Base-by-base conservation (phyloP, 371 early-diverging fungal species). In the Quaeritorhiza haematococci region DNA sequence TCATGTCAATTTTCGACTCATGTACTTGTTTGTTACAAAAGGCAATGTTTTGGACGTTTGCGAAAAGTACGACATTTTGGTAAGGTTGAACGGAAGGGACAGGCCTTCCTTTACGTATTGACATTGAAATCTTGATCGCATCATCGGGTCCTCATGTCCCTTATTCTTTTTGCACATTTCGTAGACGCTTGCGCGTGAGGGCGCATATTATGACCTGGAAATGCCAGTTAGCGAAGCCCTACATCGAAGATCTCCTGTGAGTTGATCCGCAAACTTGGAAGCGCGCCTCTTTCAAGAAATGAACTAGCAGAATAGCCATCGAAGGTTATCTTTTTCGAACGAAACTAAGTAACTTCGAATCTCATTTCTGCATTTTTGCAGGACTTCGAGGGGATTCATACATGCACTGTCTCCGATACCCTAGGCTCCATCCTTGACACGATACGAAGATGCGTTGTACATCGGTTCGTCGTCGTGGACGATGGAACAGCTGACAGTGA, bases 371-470 rank as follows among this genome's bases (percentile, higher is more conserved):
- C 49, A 17, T 57, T 23, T 30, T 19, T 48, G 5, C 53, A 82
- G 79, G 91, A 94, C 62, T 94, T 93, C 66, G 85, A 89, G 23
- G 95, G 94, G 1, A 92, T 96, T 5, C 96, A 95, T 63, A 90
- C 93, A 8, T 97, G 98, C 72, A 85, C 84, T 0, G 56, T 83
- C 48, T 80, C 75, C 48, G 95, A 95, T 68, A 92, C 92, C 34
- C 78, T 97, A 19, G 80, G 84, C 32, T 88, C 89, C 0, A 83
- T 96, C 43, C 81, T 97, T 53, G 87, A 89, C 30, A 87, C 88
- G 0, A 90, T 97, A 52, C 79, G 88, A 58, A 83, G 83, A 48
- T 84, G 84, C 27, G 83, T 84, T 23, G 92, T 96, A 2, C 90
- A 93, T 71, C 82, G 96, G 49, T 71, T 96, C 44, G 88, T 97